Evolutionary conservation across 208 protist genomes (phyloP).

Genomic region (Vickermania ingenoplastis): DNA sequence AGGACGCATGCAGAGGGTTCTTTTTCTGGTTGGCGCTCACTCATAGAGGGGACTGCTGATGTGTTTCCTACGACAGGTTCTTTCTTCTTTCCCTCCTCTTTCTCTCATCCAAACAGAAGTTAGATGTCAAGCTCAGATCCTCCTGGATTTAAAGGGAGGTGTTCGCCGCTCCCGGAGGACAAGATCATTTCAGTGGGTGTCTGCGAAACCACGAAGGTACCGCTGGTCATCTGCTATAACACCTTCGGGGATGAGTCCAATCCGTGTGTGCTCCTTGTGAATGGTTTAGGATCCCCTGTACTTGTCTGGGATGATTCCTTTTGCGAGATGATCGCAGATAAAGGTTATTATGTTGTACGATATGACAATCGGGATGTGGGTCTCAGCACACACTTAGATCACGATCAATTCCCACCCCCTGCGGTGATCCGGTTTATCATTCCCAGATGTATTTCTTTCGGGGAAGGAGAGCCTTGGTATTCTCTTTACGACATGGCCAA

Average conservation of each 20-base stretch:
- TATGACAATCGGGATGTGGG: slow-evolving; percentile 75
- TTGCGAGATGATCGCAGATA: slow-evolving; percentile 19
- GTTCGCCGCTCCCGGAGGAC: slow-evolving; percentile 27
- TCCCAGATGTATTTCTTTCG: slow-evolving; percentile 29
- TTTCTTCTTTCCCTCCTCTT: no score
- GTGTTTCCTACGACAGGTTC: no score
- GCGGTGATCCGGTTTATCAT: slow-evolving; percentile 31
- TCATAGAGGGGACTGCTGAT: background rate
- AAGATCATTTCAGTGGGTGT: slow-evolving; percentile 32
- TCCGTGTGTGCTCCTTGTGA: slow-evolving; percentile 53
- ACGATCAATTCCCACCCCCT: slow-evolving; percentile 18
- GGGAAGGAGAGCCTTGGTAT: slow-evolving; percentile 32
- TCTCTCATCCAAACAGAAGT: no score
- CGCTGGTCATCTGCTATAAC: slow-evolving; percentile 59
- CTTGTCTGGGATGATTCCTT: slow-evolving; percentile 18
- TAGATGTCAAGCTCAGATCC: no score
- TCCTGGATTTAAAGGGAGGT: background rate
- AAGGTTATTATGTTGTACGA: slow-evolving; percentile 49
- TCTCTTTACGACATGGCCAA: slow-evolving; percentile 54
- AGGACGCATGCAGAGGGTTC: no score
- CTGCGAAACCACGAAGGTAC: slow-evolving; percentile 28
- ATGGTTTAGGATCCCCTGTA: slow-evolving; percentile 18
- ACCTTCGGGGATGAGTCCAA: slow-evolving; percentile 31
- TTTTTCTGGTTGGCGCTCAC: background rate
- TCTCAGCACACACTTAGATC: slow-evolving; percentile 44